These are phyloP conservation scores for Microcyclosporella mali DNA, from an alignment of 2,329 filamentous ascomycete species.

Conservation along the genomic window DNA sequence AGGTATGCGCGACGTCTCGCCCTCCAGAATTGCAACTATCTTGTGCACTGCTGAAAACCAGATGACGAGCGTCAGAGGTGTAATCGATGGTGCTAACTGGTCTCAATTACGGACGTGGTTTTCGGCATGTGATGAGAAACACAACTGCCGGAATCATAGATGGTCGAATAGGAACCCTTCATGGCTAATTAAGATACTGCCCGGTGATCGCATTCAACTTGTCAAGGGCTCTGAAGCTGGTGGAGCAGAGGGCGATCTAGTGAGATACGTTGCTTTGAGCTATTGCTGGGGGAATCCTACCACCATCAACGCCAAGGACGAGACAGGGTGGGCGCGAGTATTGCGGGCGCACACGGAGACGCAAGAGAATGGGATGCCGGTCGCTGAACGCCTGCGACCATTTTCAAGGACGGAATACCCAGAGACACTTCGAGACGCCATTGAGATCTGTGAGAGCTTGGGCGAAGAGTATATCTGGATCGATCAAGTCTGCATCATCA, in stretches of 20 bases:
- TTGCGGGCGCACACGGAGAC: not conserved
- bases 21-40: not conserved
- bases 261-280: conserved; percentile 2
- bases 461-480: conserved; percentile 3
- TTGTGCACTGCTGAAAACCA: not conserved
- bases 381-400: not conserved
- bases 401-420: not conserved
- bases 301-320: not conserved
- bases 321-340: not conserved
- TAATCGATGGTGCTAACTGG: not conserved
- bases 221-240: not conserved
- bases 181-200: conserved; percentile 1
- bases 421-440: conserved; percentile 2
- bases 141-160: not conserved
- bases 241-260: not conserved
- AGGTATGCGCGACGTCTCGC: not conserved
- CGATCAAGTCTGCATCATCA: conserved; percentile 2
- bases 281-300: conserved; percentile 3
- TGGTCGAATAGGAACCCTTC: conserved; percentile 1
- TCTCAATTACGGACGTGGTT: not conserved
- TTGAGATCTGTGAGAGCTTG: conserved; percentile 1
- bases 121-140: not conserved
- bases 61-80: not conserved
- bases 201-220: not conserved
- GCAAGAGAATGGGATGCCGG: not conserved